phyloP scores from a whole-genome alignment of 2,329 filamentous ascomycete species.

The Dactylellina leptospora region DNA sequence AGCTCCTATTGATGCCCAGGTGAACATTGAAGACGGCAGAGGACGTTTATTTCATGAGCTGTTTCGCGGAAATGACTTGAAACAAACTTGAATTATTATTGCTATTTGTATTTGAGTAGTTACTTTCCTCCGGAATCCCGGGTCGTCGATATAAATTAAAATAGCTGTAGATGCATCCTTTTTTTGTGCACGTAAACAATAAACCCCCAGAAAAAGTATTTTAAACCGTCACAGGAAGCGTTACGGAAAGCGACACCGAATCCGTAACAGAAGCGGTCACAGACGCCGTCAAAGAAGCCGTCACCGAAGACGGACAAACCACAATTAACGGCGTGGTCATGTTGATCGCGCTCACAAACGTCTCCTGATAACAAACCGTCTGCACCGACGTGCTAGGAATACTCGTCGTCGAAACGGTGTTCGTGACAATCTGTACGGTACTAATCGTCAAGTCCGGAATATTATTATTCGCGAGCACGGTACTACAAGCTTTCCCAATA shows the following conservation, averaged over 20 bases:
- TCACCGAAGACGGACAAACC: constrained; percentile 27
- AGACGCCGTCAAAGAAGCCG: not conserved
- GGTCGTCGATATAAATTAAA: not conserved
- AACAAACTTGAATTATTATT: no score
- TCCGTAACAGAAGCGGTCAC: not conserved
- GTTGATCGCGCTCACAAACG: constrained; percentile 9
- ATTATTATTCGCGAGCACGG: constrained; percentile 7
- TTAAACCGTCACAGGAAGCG: not conserved
- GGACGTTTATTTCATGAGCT: no score
- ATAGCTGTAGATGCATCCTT: not conserved
- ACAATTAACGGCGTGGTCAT: constrained; percentile 28
- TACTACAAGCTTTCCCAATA: constrained; percentile 2
- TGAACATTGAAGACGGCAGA: no score
- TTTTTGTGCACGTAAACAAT: no score
- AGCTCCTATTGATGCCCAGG: no score
- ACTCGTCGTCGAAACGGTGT: not conserved
- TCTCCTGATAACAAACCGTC: constrained; percentile 40
- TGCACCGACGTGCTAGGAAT: constrained; percentile 24
- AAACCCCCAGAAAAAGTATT: no score
- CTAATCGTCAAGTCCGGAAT: constrained; percentile 22
- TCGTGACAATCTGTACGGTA: constrained; percentile 6
- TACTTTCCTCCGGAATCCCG: not conserved
- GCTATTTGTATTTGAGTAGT: not conserved
- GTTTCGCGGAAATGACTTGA: no score
- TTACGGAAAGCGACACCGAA: not conserved